Base-by-base conservation (phyloP, 2,329 filamentous ascomycete genomes). In the Aureobasidium mangrovei region DNA sequence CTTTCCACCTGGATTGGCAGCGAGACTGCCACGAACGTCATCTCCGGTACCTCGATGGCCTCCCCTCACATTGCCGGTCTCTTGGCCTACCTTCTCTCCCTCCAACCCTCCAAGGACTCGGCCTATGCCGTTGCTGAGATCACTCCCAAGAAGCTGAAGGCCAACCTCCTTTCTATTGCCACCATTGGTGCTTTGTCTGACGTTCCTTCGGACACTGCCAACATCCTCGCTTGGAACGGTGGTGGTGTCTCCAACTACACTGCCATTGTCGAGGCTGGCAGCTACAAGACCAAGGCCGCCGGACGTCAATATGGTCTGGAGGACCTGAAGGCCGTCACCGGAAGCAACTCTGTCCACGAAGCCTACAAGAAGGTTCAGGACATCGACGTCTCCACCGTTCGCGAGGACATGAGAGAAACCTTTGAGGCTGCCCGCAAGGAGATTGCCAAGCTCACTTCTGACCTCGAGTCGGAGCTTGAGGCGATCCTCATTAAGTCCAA, bases 31-130 rank as follows among this genome's bases (percentile, higher is more conserved):
- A 83, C 89, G 77, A 98, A 98, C 84, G 96, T 89, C 76, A 98
- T 98, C 77, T 97, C 91, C 40, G 93, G 93, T 72, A 98, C 93
- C 62, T 98, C 93, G 54, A 98, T 98, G 93, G 93, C 93, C 59
- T 97, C 93, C 59, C 93, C 93, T 64, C 93, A 98, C 74, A 86
- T 98, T 70, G 86, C 85, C 69, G 93, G 93, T 81, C 89, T 98
- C 60, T 79, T 97, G 65, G 93, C 93, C 76, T 98, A 98, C 81
- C 88, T 95, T 75, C 84, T 98, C 58, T 98, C 93, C 61, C 89
- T 98, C 55, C 91, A 97, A 77, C 93, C 93, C 46, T 77, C 86
- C 61, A 80, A 81, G 65, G 88, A 94, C 74, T 98, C 94, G 40
- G 90, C 88, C 68, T 98, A 89, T 70, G 86, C 91, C 60, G 84